Base-by-base conservation (phyloP, 208 protist species). In the Trypanosoma brucei region DNA sequence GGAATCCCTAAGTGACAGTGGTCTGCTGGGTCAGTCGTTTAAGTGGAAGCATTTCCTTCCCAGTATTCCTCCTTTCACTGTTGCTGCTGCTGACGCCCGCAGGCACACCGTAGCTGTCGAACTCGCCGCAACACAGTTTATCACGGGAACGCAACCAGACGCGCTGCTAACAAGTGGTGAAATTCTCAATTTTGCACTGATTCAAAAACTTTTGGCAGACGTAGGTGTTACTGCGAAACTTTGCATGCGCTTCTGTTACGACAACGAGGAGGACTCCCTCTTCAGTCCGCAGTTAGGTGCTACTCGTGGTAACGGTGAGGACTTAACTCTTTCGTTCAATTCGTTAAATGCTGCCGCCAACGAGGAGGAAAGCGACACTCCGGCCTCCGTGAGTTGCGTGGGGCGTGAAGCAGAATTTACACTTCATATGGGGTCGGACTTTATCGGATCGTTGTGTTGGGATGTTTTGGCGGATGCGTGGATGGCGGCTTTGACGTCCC, bases 391-490 rank as follows among this genome's bases (percentile, higher is more conserved):
- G 2, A 22, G 57, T 11, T 70, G 68, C 33, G 57, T 74, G 31
- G 72, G 72, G 6, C 62, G 58, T 13, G 72, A 78, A 30, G 62
- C 62, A 14, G 62, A 1, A 31, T 51, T 78, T 22, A 62, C 72
- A 22, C 36, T 74, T 5, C 46, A 65, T 1, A 14, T 79, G 13
- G 2, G 34, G 37, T 13, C 34, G 38, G 50, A 48, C 11, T 70
- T 79, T 52, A 22, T 55, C 35, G 68, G 74, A 30, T 57, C 64
- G 22, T 53, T 69, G 2, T 57, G 14, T n/a, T 74, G 74, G 68
- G 74, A 79, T 51, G 49, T 65, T 38, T 46, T 79, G 50, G 63
- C 49, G 34, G 45, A 70, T 60, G 65, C 60, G 42, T 76, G 71
- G 62, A 38, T 64, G 35, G 22, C 31, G 42, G 7, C 57, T 1